These are phyloP conservation scores for Diaporthe amygdali DNA, from an alignment of 2,329 filamentous ascomycete genomes.

Conservation along the genomic window DNA sequence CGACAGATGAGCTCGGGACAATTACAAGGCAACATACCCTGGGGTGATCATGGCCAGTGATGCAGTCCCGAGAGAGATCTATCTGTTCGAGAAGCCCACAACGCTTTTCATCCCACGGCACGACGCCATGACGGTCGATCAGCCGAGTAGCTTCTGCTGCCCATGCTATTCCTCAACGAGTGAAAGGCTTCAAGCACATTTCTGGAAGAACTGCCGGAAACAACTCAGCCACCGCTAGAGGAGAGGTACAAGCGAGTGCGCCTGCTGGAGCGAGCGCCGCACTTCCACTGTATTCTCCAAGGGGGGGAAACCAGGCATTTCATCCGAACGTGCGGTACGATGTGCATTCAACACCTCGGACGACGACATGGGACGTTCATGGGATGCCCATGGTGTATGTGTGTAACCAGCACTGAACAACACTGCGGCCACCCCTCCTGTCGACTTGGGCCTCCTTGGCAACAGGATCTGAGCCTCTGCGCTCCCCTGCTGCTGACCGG, in stretches of 20 bases:
- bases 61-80: neutral
- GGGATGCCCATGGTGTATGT: neutral
- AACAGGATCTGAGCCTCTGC: constrained; percentile 8
- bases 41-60: constrained; percentile 11
- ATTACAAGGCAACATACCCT: neutral
- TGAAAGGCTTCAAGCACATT: neutral
- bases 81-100: neutral
- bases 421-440: constrained; percentile 20
- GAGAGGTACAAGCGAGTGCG: neutral
- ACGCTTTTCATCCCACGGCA: neutral
- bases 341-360: neutral
- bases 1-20: neutral
- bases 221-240: neutral
- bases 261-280: neutral
- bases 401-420: neutral
- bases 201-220: neutral
- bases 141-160: neutral
- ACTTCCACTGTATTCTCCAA: neutral
- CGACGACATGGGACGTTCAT: constrained; percentile 15
- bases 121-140: constrained; percentile 8
- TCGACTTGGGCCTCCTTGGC: constrained; percentile 6
- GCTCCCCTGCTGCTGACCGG: constrained; percentile 1
- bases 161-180: neutral
- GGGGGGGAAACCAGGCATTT: neutral
- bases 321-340: neutral